A percentile compares a stretch with the other conserved stretches of the same genome.
Conservation (phyloP, 2,329 filamentous ascomycete species). For the Cladosporium oxysporum region DNA sequence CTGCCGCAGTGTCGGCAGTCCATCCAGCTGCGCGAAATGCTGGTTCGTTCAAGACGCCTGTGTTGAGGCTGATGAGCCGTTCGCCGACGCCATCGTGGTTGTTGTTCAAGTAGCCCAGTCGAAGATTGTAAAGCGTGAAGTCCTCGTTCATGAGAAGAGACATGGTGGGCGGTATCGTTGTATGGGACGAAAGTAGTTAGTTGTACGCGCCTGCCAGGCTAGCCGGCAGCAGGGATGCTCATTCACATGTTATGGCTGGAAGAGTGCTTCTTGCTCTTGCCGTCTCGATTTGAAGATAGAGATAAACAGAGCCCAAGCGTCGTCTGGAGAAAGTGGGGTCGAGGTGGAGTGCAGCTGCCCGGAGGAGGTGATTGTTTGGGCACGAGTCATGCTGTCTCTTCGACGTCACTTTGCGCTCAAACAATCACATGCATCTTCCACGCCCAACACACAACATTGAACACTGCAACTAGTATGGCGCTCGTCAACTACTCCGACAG, state of each 20-base stretch:
- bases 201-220: conserved; percentile 11
- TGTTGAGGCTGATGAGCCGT: conserved; percentile 78
- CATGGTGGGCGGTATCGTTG: conserved; percentile 29
- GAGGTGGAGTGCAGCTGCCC: not conserved
- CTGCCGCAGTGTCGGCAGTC: conserved; percentile 70
- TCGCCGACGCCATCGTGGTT: conserved; percentile 84
- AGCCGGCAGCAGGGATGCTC: conserved; percentile 1
- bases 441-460: not conserved
- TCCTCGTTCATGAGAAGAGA: conserved; percentile 43
- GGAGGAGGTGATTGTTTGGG: not conserved
- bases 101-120: conserved; percentile 75
- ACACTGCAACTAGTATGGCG: conserved; percentile 57
- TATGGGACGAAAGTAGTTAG: not conserved
- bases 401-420: conserved; percentile 15
- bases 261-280: not conserved
- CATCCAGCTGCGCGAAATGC: conserved; percentile 83
- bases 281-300: not conserved
- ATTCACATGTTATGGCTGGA: conserved; percentile 4
- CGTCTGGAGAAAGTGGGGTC: conserved; percentile 12
- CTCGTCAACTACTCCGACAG: conserved; percentile 85
- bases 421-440: not conserved
- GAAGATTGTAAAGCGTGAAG: conserved; percentile 79
- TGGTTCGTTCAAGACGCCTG: conserved; percentile 74
- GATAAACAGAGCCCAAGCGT: not conserved
- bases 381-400: conserved; percentile 9